Conservation (phyloP, 306 rosid species). For the Hippophae rhamnoides region DNA sequence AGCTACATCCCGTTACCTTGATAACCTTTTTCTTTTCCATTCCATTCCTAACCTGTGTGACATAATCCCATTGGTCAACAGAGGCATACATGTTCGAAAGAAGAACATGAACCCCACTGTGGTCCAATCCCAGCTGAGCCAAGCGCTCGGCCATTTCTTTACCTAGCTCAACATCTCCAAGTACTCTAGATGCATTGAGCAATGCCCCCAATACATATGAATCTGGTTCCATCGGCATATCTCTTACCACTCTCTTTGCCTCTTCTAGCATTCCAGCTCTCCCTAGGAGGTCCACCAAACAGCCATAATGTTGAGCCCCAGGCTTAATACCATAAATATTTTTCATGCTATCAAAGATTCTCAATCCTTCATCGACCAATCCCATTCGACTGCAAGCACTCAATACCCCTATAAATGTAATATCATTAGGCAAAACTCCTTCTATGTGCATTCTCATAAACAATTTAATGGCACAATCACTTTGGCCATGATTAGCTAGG, state of each 20-base stretch:
- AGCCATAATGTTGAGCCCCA: constrained; percentile 35
- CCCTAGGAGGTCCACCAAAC: constrained; percentile 45
- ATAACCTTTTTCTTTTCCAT: constrained; percentile 29
- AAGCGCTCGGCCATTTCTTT: constrained; percentile 24
- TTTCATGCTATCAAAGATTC: constrained; percentile 30
- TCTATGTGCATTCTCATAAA: constrained; percentile 27
- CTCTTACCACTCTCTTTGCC: constrained; percentile 25
- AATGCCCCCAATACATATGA: constrained; percentile 37
- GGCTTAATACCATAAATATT: constrained; percentile 23
- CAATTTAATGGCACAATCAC: constrained; percentile 27
- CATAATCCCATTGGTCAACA: constrained; percentile 31
- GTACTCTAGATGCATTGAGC: constrained; percentile 39
- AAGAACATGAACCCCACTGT: constrained; percentile 34
- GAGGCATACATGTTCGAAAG: constrained; percentile 39
- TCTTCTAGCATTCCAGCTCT: constrained; percentile 41
- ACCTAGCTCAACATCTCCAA: constrained; percentile 32
- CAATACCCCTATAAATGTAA: constrained; percentile 34
- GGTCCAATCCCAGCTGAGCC: constrained; percentile 29
- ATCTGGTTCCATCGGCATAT: constrained; percentile 43
- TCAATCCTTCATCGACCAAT: constrained; percentile 31
- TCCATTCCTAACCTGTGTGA: constrained; percentile 26
- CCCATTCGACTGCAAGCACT: constrained; percentile 44
- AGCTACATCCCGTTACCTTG: constrained; percentile 40
- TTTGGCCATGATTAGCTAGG: constrained; percentile 31
- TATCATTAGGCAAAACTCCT: constrained; percentile 37